phyloP scores from a whole-genome alignment of 2,329 filamentous ascomycete species.

The Aspergillus pseudotamarii region DNA sequence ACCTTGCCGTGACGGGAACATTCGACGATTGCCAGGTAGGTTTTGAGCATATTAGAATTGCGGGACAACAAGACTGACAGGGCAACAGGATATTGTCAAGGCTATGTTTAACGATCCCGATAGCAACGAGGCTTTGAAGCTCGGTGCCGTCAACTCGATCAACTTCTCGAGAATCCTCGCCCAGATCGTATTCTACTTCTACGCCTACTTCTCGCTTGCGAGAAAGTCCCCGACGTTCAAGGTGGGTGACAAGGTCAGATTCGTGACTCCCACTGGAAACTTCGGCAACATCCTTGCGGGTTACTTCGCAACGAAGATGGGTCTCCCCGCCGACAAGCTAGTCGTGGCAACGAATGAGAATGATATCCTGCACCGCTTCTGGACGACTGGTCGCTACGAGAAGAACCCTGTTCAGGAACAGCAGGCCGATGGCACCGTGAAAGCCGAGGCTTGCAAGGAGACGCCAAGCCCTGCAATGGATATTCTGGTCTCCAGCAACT shows the following conservation, averaged over 20 bases:
- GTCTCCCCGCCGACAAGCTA: conserved; percentile 82
- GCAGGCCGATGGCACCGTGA: neutral
- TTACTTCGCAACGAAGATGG: conserved; percentile 90
- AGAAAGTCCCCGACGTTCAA: conserved; percentile 60
- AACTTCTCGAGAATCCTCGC: conserved; percentile 95
- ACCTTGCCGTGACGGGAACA: conserved; percentile 82
- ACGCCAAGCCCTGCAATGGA: conserved; percentile 97
- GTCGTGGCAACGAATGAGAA: conserved; percentile 60
- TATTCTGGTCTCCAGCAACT: conserved; percentile 94
- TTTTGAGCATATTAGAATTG: neutral
- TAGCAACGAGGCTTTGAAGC: conserved; percentile 78
- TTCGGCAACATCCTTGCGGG: conserved; percentile 90
- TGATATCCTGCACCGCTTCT: conserved; percentile 95
- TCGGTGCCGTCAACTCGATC: conserved; percentile 94
- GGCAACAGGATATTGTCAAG: conserved; percentile 76
- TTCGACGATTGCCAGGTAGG: conserved; percentile 85
- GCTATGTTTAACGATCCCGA: conserved; percentile 84
- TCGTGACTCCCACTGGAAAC: conserved; percentile 92
- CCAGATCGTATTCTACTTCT: conserved; percentile 96
- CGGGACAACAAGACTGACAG: neutral
- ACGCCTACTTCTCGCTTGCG: conserved; percentile 84
- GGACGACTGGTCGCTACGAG: conserved; percentile 14
- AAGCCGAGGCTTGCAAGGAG: conserved; percentile 59
- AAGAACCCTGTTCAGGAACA: conserved; percentile 6
- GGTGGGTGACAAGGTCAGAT: conserved; percentile 65